Evolutionary conservation across 176 grass and related monocot genomes (phyloP), one percentile per base, ranked within the genome.

Genomic region (Aegilops sharonensis): DNA sequence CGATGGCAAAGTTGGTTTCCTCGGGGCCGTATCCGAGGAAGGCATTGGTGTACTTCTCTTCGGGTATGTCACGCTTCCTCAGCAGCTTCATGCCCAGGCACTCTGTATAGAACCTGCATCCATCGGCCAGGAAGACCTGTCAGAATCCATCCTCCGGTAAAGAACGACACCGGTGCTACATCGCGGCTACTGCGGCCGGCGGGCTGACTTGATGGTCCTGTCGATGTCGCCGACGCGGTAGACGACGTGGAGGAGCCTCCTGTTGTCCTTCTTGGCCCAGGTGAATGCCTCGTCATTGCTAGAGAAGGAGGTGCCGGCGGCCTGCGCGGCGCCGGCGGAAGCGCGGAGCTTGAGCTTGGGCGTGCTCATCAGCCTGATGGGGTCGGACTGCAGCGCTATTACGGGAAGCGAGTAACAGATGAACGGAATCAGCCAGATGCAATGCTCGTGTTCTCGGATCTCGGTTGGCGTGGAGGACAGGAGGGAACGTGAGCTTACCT

Each of bases 71-170:
- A 62, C 93, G 91, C 85, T 87, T 91, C 83, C 95, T 68, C 67
- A 98, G 87, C 80, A 98, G 89, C 83, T 98, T 98, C 93, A 98
- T 98, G 68, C 95, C 95, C 5, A 98, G 88, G 61, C 95, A 98
- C 25, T 98, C 92, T 1, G 95, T 95, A 72, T 98, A 95, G 87
- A 98, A 98, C 78, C 95, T 97, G 85, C 77, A 84, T 37, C 9
- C 72, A 25, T 25, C 25, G 25, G 25, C 25, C 25, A 25, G 25
- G 25, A 25, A 25, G 25, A 25, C 1, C 11, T 8, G 8, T 54
- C 73, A 76, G 73, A 75, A 47, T 30, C 24, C 0, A 25, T 25
- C 25, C 25, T 25, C 25, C 25, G 1, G 0, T 32, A 0, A 20
- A 39, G n/a, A 76, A 50, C 43, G 2, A 2, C 11, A 3, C 10